Conservation (phyloP, 1,139 yeast genomes). For the Suhomyces atakaporum region DNA sequence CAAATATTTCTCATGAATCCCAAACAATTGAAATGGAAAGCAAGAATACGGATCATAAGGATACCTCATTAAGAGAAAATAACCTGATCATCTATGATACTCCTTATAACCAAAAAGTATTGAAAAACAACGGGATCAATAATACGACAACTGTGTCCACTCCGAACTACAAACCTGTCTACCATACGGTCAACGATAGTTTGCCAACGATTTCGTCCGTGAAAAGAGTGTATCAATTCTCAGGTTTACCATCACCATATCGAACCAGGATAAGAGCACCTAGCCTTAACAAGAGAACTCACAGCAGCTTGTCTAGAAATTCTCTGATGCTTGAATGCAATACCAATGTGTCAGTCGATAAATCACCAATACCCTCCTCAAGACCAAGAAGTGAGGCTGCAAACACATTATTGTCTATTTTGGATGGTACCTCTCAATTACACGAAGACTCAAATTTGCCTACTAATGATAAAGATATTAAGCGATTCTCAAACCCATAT, state of each 20-base stretch:
- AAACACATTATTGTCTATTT: constrained; percentile 59
- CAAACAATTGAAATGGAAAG: not conserved
- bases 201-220: constrained; percentile 38
- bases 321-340: not conserved
- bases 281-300: constrained; percentile 8
- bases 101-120: constrained; percentile 25
- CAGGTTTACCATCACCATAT: constrained; percentile 67
- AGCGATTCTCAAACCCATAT: constrained; percentile 56
- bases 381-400: constrained; percentile 64
- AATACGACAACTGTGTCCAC: constrained; percentile 23
- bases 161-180: constrained; percentile 44
- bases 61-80: constrained; percentile 9
- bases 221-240: constrained; percentile 59
- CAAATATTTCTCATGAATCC: constrained; percentile 5
- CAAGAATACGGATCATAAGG: not conserved
- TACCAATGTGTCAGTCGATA: not conserved
- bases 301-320: constrained; percentile 4
- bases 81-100: constrained; percentile 17
- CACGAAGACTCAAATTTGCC: constrained; percentile 11
- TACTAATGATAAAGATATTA: constrained; percentile 17
- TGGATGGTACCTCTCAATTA: constrained; percentile 41
- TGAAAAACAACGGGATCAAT: constrained; percentile 16
- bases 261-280: constrained; percentile 50
- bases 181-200: constrained; percentile 35
- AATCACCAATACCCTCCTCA: not conserved